Evolutionary conservation across 352 stramenopile species (phyloP), one percentile per base, ranked within the genome.

Genomic region (Peronospora belbahrii): DNA sequence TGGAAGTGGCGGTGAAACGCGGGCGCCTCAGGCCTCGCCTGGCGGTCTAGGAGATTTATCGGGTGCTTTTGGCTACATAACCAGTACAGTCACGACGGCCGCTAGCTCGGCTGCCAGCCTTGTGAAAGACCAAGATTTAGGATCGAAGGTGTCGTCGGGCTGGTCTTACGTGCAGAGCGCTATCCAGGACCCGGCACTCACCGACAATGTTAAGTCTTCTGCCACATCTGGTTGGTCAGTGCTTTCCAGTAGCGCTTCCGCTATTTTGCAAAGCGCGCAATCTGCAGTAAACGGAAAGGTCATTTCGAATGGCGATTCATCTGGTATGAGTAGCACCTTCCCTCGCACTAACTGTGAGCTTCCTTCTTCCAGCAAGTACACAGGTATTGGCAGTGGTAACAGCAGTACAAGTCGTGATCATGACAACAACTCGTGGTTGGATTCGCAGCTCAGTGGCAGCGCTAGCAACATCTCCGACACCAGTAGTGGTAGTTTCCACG

Each of bases 131-230:
- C 59, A 86, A 52, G 75, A 89, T 19, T 49, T 91, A 32, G 69
- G 70, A 20, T 76, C 69, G 34, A 89, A 88, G 47, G 80, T 91
- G 20, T 85, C 76, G 7, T 85, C 74, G 2, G 65, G 76, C 14
- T 91, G 80, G 80, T 88, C 68, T 10, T 85, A 75, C 34, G 67
- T 91, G 15, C 75, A 86, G 43, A 85, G 60, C 47, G 83, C 73
- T 19, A 77, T 89, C 17, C 65, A 70, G 10, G 80, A 89, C 48
- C 80, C 80, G 2, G 72, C 75, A 25, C 53, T 91, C 13, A 73
- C 68, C 23, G 51, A 74, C 13, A 85, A 85, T 35, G 77, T 91
- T 49, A 91, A 89, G 67, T 80, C 74, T n/a, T 88, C 74, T 3
- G 80, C 80, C 4, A 71, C 77, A 6, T 79, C 73, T 8, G 70